Evolutionary conservation across 345 rosid genomes (phyloP), one percentile per base, ranked within the genome.

Genomic region (Populus davidiana): DNA sequence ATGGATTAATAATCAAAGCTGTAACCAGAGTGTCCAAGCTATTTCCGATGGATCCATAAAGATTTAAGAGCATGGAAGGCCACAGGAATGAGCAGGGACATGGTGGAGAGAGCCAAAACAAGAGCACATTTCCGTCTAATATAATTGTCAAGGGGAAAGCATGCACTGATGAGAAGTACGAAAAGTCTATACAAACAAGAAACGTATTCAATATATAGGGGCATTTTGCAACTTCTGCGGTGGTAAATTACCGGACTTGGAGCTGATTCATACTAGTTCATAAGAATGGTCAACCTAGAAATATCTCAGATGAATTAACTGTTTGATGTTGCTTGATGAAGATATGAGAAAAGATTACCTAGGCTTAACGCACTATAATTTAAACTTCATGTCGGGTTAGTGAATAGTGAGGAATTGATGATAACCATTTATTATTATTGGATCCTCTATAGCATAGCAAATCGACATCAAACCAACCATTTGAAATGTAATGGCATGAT

Each of bases 191-290:
- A 31, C 91, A 86, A 74, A 88, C 89, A 0, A 81, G 97, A 75
- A 95, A 89, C 27, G 33, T 29, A 56, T 87, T 86, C 76, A 91
- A n/a, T n/a, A 89, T 2, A 29, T 91, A 56, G 91, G 97, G 95
- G 98, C 1, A 80, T 94, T 2, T 44, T 92, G 70, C 96, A 94
- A 89, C 90, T 91, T 10, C n/a, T n/a, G n/a, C n/a, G n/a, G n/a
- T n/a, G n/a, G n/a, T n/a, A n/a, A n/a, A n/a, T n/a, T n/a, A n/a
- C 96, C 97, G 0, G 94, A 92, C 79, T 77, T 92, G 70, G 97
- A 94, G 76, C 81, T 94, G n/a, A 75, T 94, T 20, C 0, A 52
- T 3, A 18, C 59, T 18, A 4, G 50, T 47, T 12, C 13, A 47
- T 13, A 2, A 0, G 18, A 47, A 47, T 47, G 18, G 18, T 4